These are phyloP conservation scores for Yamadazyma friedrichii DNA, from an alignment of 1,139 yeast species.

Conservation along the genomic window DNA sequence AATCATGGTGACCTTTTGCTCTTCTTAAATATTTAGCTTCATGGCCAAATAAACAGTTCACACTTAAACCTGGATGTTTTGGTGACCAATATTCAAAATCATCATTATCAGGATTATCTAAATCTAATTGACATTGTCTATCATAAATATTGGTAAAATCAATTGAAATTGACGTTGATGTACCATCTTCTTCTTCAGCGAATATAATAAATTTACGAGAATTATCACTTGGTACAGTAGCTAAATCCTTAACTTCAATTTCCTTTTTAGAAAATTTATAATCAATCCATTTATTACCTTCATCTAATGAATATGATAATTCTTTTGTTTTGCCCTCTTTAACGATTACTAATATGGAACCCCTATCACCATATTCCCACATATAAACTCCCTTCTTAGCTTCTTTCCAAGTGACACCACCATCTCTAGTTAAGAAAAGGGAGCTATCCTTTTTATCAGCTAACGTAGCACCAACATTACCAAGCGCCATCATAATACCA, in stretches of 20 bases:
- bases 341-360: conserved; percentile 77
- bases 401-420: conserved; percentile 88
- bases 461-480: conserved; percentile 78
- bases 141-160: conserved; percentile 69
- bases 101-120: conserved; percentile 54
- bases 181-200: conserved; percentile 15
- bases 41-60: conserved; percentile 86
- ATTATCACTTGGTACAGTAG: conserved; percentile 90
- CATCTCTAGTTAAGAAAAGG: conserved; percentile 81
- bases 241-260: conserved; percentile 65
- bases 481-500: conserved; percentile 84
- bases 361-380: conserved; percentile 98
- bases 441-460: conserved; percentile 49
- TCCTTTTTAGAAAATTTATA: conserved; percentile 60
- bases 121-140: conserved; percentile 70
- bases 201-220: conserved; percentile 62
- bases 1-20: conserved; percentile 55
- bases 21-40: conserved; percentile 76
- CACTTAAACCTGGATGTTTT: conserved; percentile 58
- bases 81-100: conserved; percentile 90
- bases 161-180: conserved; percentile 43
- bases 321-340: conserved; percentile 56
- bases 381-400: conserved; percentile 67
- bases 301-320: conserved; percentile 69
- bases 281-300: conserved; percentile 75